Evolutionary conservation across 75 land plant species (phyloP), one percentile per base, ranked within the genome.

Genomic region (Picea glauca): DNA sequence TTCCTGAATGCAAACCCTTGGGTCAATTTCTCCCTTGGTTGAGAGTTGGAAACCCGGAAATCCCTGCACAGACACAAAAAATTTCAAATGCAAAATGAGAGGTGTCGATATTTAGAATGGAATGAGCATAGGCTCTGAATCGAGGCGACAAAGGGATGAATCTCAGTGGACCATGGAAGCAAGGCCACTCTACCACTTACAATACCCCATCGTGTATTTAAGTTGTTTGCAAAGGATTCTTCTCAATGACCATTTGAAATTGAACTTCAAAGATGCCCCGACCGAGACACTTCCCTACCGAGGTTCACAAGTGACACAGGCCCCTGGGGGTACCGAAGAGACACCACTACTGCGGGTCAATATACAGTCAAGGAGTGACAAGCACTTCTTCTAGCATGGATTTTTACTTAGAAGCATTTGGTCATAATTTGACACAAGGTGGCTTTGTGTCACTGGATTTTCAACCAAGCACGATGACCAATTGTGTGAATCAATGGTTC

Each of bases 161-260:
- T 87, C 88, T 90, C 88, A 90, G 86, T 85, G 90, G 92, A 90
- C 87, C 92, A 84, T 90, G 85, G 92, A 86, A 90, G 88, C 88
- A 90, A 90, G 92, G 92, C 88, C 87, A 90, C 90, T 88, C 88
- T 85, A 86, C 92, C 92, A 82, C 92, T 88, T 90, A 90, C 86
- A 85, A 85, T 90, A 86, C 90, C 86, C 83, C 78, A 83, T 85
- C 88, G 78, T 84, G 82, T 88, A 90, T 88, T 88, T 88, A 88
- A 86, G 88, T 86, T 80, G 75, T 86, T 79, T 80, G 78, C 82
- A 83, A 86, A 86, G 79, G 85, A 80, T 84, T 80, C 74, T 76
- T 76, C 79, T 80, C 67, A 26, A 65, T 20, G 35, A 61, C 61
- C 17, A 0, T 58, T 38, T 61, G 61, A 50, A 76, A 80, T 75